These are phyloP conservation scores for Coemansia sp. DNA, from an alignment of 192 early-diverging fungal species.

Conservation along the genomic window DNA sequence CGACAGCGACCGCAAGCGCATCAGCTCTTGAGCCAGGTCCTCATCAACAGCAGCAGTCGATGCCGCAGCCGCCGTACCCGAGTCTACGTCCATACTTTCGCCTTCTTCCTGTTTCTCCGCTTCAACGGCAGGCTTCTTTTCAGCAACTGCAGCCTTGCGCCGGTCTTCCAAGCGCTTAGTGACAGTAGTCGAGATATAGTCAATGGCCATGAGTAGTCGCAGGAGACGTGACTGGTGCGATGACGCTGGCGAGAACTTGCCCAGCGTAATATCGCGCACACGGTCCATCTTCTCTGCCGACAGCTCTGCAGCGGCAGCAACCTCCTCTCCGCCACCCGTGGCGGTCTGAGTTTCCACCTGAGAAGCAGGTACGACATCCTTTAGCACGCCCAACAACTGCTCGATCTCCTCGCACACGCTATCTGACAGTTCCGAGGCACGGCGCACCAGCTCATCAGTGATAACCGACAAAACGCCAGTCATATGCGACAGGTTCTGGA, in stretches of 20 bases:
- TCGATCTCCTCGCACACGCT: conserved; percentile 71
- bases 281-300: conserved; percentile 58
- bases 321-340: conserved; percentile 46
- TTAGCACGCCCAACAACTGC: conserved; percentile 63
- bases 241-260: conserved; percentile 81
- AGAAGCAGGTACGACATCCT: conserved; percentile 15
- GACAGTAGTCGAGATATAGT: conserved; percentile 66
- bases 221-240: conserved; percentile 90
- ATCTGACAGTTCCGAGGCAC: conserved; percentile 69
- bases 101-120: conserved; percentile 39
- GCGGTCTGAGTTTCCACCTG: neutral
- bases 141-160: conserved; percentile 28
- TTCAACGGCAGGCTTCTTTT: neutral
- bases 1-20: conserved; percentile 52
- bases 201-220: conserved; percentile 91
- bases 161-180: conserved; percentile 39
- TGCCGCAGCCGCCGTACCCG: neutral
- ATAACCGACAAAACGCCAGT: conserved; percentile 71
- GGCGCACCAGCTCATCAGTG: conserved; percentile 74
- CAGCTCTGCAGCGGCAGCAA: neutral
- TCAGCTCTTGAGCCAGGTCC: conserved; percentile 25
- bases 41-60: conserved; percentile 11
- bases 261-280: conserved; percentile 72
- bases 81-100: conserved; percentile 18
- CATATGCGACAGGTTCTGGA: conserved; percentile 82